Conservation (phyloP, 371 early-diverging fungal species). For the Apophysomyces variabilis region DNA sequence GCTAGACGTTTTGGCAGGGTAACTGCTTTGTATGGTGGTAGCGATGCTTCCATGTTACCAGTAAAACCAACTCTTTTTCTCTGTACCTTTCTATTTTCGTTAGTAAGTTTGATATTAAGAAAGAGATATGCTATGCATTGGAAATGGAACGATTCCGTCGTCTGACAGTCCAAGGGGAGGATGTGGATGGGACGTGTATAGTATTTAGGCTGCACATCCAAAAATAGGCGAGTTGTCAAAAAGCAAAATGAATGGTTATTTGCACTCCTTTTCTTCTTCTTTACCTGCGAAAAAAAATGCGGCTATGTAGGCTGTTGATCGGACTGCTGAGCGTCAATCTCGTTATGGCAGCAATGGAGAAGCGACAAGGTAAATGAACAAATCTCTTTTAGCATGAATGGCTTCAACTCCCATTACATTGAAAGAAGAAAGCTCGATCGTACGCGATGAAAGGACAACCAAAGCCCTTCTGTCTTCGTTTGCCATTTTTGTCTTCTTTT, state of each 20-base stretch:
- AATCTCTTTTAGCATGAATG: not conserved
- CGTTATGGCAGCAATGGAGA: not conserved
- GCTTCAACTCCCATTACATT: slow-evolving; percentile 7
- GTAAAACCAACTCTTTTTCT: too few relatives aligned
- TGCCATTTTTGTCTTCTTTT: too few relatives aligned
- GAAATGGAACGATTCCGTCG: too few relatives aligned
- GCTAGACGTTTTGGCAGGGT: too few relatives aligned
- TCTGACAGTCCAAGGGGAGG: too few relatives aligned
- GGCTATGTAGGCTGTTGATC: not conserved
- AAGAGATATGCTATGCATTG: too few relatives aligned
- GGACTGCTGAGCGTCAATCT: not conserved
- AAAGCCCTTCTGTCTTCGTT: not conserved
- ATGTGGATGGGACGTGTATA: not conserved
- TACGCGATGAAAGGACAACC: slow-evolving; percentile 2
- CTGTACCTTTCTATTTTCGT: too few relatives aligned
- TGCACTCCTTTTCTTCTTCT: slow-evolving; percentile 6
- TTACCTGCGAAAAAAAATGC: not conserved
- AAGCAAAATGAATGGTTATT: not conserved
- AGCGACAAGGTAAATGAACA: slow-evolving; percentile 13
- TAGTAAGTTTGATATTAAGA: too few relatives aligned
- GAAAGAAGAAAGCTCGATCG: not conserved
- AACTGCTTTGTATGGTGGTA: too few relatives aligned
- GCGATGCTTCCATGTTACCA: too few relatives aligned
- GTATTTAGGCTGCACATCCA: not conserved
- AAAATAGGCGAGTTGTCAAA: slow-evolving; percentile 3